Evolutionary conservation across 148 eudicot species (phyloP).

Genomic region (Fagopyrum homotropicum): DNA sequence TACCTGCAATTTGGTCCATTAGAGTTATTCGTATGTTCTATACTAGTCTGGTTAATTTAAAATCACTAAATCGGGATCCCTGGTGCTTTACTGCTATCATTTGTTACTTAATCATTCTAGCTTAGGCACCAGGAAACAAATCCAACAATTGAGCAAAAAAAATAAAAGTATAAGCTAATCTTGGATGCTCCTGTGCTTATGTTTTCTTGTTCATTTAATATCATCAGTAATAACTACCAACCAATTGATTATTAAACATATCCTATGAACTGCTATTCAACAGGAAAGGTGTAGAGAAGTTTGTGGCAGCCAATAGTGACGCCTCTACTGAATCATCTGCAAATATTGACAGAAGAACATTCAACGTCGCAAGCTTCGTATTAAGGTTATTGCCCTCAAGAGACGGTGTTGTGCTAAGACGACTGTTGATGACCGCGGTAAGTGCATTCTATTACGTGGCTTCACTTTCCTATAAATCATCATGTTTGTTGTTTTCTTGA

Average conservation of each 20-base stretch:
- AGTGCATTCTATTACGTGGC: slow-evolving; percentile 26
- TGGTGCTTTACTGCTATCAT: not conserved
- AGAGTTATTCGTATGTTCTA: not conserved
- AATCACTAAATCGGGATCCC: not conserved
- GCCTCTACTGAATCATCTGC: slow-evolving; percentile 26
- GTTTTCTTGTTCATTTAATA: not conserved
- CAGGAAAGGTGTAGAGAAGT: slow-evolving; percentile 53
- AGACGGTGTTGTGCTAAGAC: slow-evolving; percentile 76
- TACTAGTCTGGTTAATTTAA: not conserved
- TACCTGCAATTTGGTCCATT: not conserved
- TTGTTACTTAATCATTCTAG: not conserved
- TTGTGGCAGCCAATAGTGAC: slow-evolving; percentile 25
- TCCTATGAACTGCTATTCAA: not conserved
- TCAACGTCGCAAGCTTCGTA: slow-evolving; percentile 52
- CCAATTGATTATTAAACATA: not conserved
- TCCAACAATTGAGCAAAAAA: too few species aligned
- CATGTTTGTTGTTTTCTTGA: not conserved
- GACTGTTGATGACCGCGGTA: slow-evolving; percentile 83
- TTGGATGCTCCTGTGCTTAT: not conserved
- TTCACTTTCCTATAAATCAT: not conserved
- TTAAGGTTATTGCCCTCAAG: slow-evolving; percentile 60
- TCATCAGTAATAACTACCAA: not conserved
- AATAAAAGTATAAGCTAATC: not conserved
- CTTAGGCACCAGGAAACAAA: not conserved
- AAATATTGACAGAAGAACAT: slow-evolving; percentile 26